Base-by-base conservation (phyloP, 331 rosid genomes). In the Quercus tomentella region DNA sequence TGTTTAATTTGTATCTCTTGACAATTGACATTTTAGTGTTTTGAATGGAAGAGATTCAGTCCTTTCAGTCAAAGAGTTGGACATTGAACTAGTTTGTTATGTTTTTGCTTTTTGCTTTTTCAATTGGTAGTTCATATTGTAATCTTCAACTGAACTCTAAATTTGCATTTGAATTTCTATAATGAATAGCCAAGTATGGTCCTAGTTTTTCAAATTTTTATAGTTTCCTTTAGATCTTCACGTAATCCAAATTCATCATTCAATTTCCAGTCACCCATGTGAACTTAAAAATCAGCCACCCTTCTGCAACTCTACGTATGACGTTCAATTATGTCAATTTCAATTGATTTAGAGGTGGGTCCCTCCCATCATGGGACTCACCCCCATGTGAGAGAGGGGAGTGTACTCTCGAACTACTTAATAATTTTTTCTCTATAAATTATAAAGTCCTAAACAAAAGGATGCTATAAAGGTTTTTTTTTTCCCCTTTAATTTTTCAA, bases 1-100 rank as follows among this genome's bases (percentile, higher is more conserved):
- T 75, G 81, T 43, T 73, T 56, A 77, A 65, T 55, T 75, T 75
- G 37, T 66, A 67, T 58, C 35, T 69, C 56, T 22, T 30, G 55
- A 63, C 76, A 73, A 31, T 7, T 21, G 66, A 60, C 66, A 60
- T 22, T 33, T 8, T 14, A 14, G 75, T 18, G 20, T 65, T 66
- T 61, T 49, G 16, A 71, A 79, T 70, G 67, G 68, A 54, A 61
- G 71, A 65, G 76, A 25, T 52, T 73, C 76, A 33, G 31, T 65
- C 41, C 57, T 25, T 21, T 67, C 37, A 15, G 72, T 35, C 37
- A 25, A 18, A 49, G 17, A 41, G 15, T 49, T 49, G 54, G 4
- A 31, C 26, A 0, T 35, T 33, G 72, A 67, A 67, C 4, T 35
- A 10, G 28, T 18, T 11, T 67, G 45, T 9, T 67, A 9, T 20